A percentile compares a stretch with the other conserved stretches of the same genome.
phyloP scores from a whole-genome alignment of 305 asterid species.

The Fraxinus sp. region DNA sequence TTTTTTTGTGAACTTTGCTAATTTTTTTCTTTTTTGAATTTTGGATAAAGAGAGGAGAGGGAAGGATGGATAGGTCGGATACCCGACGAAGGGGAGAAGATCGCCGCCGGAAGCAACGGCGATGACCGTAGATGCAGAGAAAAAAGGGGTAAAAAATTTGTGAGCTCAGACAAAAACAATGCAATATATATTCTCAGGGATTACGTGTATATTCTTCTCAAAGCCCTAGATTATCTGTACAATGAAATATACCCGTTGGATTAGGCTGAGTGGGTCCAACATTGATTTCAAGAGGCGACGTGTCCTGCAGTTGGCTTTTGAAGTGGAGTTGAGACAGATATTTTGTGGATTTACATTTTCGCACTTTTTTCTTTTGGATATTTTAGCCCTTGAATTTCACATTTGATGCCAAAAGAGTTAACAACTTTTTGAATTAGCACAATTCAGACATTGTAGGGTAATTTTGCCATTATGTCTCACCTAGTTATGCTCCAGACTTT shows the following conservation, averaged over 20 bases:
- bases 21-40: constrained; percentile 27
- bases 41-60: constrained; percentile 79
- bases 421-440: neutral
- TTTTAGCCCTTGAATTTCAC: neutral
- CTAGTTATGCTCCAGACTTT: neutral
- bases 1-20: constrained; percentile 24
- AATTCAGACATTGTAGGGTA: neutral
- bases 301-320: neutral
- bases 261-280: constrained; percentile 18
- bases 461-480: neutral
- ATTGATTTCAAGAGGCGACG: neutral
- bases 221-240: constrained; percentile 34
- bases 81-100: constrained; percentile 48
- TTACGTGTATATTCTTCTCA: constrained; percentile 18
- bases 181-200: constrained; percentile 13
- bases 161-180: constrained; percentile 25
- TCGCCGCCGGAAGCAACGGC: constrained; percentile 60
- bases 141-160: constrained; percentile 13
- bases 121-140: constrained; percentile 32
- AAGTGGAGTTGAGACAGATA: neutral
- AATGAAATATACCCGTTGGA: constrained; percentile 32
- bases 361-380: neutral
- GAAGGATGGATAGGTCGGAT: constrained; percentile 79
- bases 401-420: neutral
- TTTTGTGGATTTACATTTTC: neutral